Base-by-base conservation (phyloP, 2,329 filamentous ascomycete genomes). In the Coniochaeta pulveracea region DNA sequence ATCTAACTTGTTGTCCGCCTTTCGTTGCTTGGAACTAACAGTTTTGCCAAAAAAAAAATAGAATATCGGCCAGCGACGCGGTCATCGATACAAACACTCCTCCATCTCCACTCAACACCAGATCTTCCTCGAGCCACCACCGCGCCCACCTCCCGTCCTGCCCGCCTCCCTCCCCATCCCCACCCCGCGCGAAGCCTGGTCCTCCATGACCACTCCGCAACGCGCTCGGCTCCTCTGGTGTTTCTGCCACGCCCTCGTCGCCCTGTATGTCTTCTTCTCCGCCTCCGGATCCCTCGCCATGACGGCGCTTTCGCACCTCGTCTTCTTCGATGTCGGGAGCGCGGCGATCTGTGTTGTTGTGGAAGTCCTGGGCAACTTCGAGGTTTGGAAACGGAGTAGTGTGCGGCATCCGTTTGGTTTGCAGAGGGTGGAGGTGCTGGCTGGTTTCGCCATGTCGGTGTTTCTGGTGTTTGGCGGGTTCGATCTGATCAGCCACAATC, bases 11-110 rank as follows among this genome's bases (percentile, higher is more conserved):
- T n/a, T n/a, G n/a, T n/a, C n/a, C n/a, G n/a, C n/a, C n/a, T n/a
- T n/a, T n/a, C n/a, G n/a, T n/a, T n/a, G n/a, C n/a, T n/a, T n/a
- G n/a, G n/a, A n/a, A n/a, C n/a, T n/a, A n/a, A n/a, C n/a, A n/a
- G n/a, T n/a, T n/a, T n/a, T n/a, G n/a, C n/a, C n/a, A n/a, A n/a
- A n/a, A n/a, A n/a, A n/a, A n/a, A 34, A 24, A 39, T 34, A 93
- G 80, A 89, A 85, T 46, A 76, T 95, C 42, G 88, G 88, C 42
- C 85, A 94, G 57, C 77, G 91, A 43, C 80, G 89, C 40, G 91
- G 91, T 41, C 91, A 98, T 63, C 86, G 91, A 55, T 98, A 98
- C 69, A 94, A 95, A 54, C 89, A 96, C 62, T 93, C 84, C 54
- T 93, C 85, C 53, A 81, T 98, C 37, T 93, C 85, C 14, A 63